phyloP scores from a whole-genome alignment of 1,284 basidiomycete species.

The Pisolithus thermaeus region DNA sequence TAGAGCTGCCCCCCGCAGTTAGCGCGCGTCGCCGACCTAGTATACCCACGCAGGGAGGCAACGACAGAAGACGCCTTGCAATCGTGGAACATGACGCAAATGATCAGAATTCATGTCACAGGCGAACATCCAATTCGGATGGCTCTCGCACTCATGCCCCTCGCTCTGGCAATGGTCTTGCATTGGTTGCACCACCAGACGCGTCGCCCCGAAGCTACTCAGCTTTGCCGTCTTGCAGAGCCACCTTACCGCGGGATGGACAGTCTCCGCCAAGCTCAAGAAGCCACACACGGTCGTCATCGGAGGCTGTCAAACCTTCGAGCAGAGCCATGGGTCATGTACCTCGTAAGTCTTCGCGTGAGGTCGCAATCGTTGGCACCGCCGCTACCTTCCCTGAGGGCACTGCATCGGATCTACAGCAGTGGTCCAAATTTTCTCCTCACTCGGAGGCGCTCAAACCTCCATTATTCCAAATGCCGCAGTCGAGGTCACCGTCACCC shows the following conservation, averaged over 20 bases:
- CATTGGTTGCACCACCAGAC: constrained; percentile 65
- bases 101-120: constrained; percentile 24
- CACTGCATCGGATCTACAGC: constrained; percentile 23
- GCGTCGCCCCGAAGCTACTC: constrained; percentile 48
- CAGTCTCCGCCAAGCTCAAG: constrained; percentile 9
- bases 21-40: constrained; percentile 38
- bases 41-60: constrained; percentile 49
- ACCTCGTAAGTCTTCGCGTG: constrained; percentile 41
- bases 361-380: constrained; percentile 54
- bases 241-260: constrained; percentile 27
- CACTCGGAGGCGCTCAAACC: constrained; percentile 27
- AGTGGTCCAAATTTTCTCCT: constrained; percentile 11
- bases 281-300: constrained; percentile 41
- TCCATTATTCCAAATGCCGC: constrained; percentile 49
- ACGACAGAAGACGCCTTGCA: constrained; percentile 59
- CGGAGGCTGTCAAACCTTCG: constrained; percentile 30
- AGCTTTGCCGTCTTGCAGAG: constrained; percentile 46
- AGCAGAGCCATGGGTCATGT: constrained; percentile 17
- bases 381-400: constrained; percentile 21
- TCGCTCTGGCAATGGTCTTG: constrained; percentile 44
- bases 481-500: constrained; percentile 45
- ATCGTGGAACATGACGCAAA: constrained; percentile 39
- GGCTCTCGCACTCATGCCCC: constrained; percentile 26
- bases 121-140: constrained; percentile 21
- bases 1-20: constrained; percentile 24